Evolutionary conservation across 805 yeast species (phyloP).

Genomic region (Isabelozyma pseudorhagii): DNA sequence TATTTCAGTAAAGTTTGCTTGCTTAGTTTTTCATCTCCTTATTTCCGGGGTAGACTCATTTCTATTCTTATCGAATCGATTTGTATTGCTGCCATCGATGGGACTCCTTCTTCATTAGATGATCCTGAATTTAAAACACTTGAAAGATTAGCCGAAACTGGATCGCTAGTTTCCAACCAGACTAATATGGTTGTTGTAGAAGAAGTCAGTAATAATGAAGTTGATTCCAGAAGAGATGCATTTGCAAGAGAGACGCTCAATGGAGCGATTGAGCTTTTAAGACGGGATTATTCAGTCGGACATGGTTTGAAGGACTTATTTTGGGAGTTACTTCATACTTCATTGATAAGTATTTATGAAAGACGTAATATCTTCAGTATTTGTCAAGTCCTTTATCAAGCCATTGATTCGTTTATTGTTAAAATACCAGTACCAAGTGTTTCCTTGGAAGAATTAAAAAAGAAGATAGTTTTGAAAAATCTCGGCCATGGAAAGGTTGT

Average conservation of each 20-base stretch:
- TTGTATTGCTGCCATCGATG: constrained; percentile 65
- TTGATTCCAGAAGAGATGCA: constrained; percentile 57
- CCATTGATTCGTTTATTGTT: constrained; percentile 60
- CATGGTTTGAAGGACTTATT: constrained; percentile 54
- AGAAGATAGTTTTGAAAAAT: constrained; percentile 58
- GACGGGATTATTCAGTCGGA: constrained; percentile 58
- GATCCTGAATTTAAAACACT: constrained; percentile 58
- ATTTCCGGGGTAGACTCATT: constrained; percentile 49
- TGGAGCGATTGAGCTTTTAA: constrained; percentile 63
- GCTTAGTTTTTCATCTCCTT: constrained; percentile 49
- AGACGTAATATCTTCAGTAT: constrained; percentile 63
- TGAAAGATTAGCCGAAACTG: constrained; percentile 19
- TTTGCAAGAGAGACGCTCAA: constrained; percentile 60
- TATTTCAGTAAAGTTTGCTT: constrained; percentile 59
- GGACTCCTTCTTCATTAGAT: constrained; percentile 55
- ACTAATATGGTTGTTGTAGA: constrained; percentile 55
- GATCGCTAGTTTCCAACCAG: constrained; percentile 14
- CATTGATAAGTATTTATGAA: constrained; percentile 55
- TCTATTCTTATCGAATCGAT: constrained; percentile 48
- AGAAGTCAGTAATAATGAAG: constrained; percentile 41
- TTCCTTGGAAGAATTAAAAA: constrained; percentile 38
- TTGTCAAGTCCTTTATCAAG: constrained; percentile 61
- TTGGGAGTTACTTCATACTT: constrained; percentile 70
- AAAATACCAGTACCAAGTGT: constrained; percentile 64
- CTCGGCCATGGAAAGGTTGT: constrained; percentile 53